Percentiles rank a stretch among this genome's conserved stretches.
These are phyloP conservation scores for Durio zibethinus DNA, from an alignment of 345 rosid species.

Conservation along the genomic window DNA sequence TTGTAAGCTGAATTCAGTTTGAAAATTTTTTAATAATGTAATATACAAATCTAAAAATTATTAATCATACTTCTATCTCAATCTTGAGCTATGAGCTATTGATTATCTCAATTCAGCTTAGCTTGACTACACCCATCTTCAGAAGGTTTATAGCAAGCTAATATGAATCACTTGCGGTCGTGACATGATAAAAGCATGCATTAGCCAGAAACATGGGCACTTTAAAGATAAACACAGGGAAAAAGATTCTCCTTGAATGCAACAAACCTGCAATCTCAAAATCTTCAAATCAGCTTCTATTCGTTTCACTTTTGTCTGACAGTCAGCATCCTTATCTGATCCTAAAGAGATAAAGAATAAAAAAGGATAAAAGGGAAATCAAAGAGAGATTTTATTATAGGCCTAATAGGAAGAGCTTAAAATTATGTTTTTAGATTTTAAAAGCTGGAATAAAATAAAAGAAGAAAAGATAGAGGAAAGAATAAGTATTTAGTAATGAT, in stretches of 20 bases:
- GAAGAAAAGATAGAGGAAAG: background rate
- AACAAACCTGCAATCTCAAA: constrained; percentile 77
- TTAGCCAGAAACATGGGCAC: background rate
- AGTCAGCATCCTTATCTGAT: constrained; percentile 41
- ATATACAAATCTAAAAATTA: background rate
- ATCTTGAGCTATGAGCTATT: background rate
- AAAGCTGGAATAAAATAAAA: background rate
- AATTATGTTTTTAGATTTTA: background rate
- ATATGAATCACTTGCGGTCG: background rate
- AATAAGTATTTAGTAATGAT: background rate
- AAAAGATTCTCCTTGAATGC: background rate
- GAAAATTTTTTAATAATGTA: background rate
- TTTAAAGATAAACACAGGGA: background rate
- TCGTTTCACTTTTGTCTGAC: constrained; percentile 49
- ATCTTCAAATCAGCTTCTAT: constrained; percentile 84
- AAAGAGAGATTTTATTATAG: background rate
- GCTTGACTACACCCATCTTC: background rate
- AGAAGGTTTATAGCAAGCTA: background rate
- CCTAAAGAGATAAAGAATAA: background rate
- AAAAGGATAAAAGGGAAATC: background rate
- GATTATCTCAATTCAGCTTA: background rate
- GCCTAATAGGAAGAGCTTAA: background rate
- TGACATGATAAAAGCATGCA: background rate
- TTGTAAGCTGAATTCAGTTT: background rate
- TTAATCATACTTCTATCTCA: background rate